Evolutionary conservation across 495 filamentous ascomycete species (phyloP).

Genomic region (Pseudoneurospora amorphoporcata): DNA sequence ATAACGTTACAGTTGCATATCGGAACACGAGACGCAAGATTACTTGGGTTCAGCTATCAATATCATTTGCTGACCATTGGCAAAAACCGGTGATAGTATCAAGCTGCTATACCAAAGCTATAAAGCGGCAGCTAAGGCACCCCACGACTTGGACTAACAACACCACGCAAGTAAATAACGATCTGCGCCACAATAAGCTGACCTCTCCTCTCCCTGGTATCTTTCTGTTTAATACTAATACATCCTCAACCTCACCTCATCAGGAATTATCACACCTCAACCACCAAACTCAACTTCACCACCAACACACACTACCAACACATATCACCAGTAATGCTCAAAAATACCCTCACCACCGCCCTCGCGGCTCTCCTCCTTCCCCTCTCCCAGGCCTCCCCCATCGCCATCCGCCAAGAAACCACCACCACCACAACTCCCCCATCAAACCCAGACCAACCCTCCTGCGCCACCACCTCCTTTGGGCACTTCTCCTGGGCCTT

Average conservation of each 20-base stretch:
- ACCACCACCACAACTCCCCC: background rate
- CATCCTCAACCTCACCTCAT: background rate
- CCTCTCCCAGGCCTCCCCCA: background rate
- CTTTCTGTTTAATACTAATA: background rate
- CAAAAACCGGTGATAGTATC: background rate
- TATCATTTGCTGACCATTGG: background rate
- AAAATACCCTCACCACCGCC: background rate
- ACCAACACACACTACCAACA: background rate
- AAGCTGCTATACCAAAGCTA: background rate
- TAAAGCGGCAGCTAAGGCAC: background rate
- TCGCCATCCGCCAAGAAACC: slow-evolving; percentile 1
- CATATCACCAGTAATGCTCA: background rate
- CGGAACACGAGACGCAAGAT: background rate
- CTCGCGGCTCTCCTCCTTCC: slow-evolving; percentile 4
- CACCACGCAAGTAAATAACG: background rate
- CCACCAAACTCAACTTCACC: background rate
- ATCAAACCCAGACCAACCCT: background rate
- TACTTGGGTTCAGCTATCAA: background rate
- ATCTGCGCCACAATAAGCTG: background rate
- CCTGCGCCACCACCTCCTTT: slow-evolving; percentile 25
- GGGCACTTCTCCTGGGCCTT: slow-evolving; percentile 25
- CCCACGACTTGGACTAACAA: background rate
- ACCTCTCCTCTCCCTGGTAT: background rate
- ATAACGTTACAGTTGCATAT: background rate
- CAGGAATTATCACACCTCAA: background rate